These are phyloP conservation scores for Prunella vulgaris DNA, from an alignment of 257 asterid species.

Conservation along the genomic window DNA sequence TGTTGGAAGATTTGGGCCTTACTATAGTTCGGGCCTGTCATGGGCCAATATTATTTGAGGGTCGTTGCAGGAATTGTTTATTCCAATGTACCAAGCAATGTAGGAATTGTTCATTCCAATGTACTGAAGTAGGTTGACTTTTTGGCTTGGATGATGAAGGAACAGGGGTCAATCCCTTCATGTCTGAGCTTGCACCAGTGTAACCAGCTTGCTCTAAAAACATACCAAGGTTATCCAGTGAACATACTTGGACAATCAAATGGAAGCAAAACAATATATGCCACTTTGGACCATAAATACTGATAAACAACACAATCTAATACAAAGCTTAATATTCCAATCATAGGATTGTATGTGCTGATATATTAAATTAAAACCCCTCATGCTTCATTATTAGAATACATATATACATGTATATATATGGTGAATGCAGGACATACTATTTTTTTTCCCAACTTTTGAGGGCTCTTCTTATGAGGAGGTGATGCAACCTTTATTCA, in stretches of 20 bases:
- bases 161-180: slow-evolving; percentile 38
- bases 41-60: too few species aligned
- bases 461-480: slow-evolving; percentile 57
- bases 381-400: slow-evolving; percentile 11
- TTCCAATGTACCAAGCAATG: too few species aligned
- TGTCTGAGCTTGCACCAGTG: slow-evolving; percentile 29
- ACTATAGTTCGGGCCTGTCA: too few species aligned
- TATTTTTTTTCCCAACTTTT: slow-evolving; percentile 34
- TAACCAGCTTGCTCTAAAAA: slow-evolving; percentile 36
- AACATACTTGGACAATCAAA: neutral
- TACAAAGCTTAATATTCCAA: neutral
- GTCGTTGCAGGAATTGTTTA: too few species aligned
- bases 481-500: slow-evolving; percentile 48
- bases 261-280: neutral
- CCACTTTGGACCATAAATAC: neutral
- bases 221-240: slow-evolving; percentile 6
- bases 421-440: slow-evolving; percentile 30
- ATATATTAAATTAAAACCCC: neutral
- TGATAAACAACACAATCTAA: neutral
- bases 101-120: too few species aligned
- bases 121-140: slow-evolving; percentile 32
- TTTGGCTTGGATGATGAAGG: slow-evolving; percentile 41
- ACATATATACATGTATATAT: too few species aligned
- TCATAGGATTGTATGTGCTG: neutral
- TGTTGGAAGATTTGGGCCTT: too few species aligned